Percentiles rank a stretch among this genome's conserved stretches.
phyloP scores from a whole-genome alignment of 306 rosid species.

The Corylus americana region DNA sequence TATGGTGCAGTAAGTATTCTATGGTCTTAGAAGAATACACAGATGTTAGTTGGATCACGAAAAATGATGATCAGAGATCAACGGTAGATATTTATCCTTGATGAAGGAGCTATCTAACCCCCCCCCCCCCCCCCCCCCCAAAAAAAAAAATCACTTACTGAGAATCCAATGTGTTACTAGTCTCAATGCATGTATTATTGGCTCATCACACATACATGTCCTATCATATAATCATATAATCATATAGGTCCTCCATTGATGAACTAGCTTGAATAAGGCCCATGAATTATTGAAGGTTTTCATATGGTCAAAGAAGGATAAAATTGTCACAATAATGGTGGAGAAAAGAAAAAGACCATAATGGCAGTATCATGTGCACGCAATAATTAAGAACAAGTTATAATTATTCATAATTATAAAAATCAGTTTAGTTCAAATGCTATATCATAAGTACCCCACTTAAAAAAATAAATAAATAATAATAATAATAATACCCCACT shows the following conservation, averaged over 20 bases:
- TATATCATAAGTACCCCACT: background rate
- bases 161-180: slow-evolving; percentile 24
- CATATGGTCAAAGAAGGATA: background rate
- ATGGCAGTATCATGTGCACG: background rate
- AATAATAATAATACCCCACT: too few species aligned
- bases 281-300: background rate
- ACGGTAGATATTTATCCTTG: too few species aligned
- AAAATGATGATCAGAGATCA: too few species aligned
- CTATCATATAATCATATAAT: background rate
- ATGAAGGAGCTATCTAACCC: too few species aligned
- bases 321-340: background rate
- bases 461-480: too few species aligned
- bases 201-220: background rate
- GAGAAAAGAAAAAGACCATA: background rate
- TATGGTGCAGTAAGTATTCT: too few species aligned
- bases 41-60: too few species aligned
- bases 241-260: background rate
- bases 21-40: too few species aligned
- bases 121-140: fast-evolving
- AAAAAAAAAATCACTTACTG: background rate
- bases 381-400: too few species aligned
- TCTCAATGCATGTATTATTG: slow-evolving; percentile 9
- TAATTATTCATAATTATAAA: background rate
- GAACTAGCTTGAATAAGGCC: background rate
- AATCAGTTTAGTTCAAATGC: background rate